phyloP scores from a whole-genome alignment of 345 rosid genomes.

The Mallotus nudiflorus region DNA sequence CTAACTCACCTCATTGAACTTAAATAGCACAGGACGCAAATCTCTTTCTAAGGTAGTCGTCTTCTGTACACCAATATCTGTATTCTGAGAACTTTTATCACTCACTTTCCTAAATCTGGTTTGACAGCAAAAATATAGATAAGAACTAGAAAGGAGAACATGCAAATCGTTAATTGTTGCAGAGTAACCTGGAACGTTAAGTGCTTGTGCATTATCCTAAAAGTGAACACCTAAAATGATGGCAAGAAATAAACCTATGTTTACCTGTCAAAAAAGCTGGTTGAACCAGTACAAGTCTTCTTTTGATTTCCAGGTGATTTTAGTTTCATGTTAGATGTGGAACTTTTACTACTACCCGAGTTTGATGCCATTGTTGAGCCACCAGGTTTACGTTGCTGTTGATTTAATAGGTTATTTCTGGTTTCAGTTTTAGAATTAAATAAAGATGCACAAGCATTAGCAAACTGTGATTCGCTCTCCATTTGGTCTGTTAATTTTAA shows the following conservation, averaged over 20 bases:
- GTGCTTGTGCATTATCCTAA: no score
- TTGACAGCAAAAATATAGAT: slow-evolving; percentile 1
- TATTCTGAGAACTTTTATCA: slow-evolving; percentile 43
- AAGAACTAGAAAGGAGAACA: slow-evolving; percentile 2
- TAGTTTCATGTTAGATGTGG: slow-evolving; percentile 25
- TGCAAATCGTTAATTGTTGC: not conserved
- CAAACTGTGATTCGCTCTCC: slow-evolving; percentile 14
- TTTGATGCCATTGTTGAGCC: slow-evolving; percentile 33
- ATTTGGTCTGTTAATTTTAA: slow-evolving; percentile 26
- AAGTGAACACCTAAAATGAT: slow-evolving; percentile 1
- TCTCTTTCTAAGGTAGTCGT: slow-evolving; percentile 56
- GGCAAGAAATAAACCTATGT: slow-evolving; percentile 2
- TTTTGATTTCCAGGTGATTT: slow-evolving; percentile 41
- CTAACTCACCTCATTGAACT: slow-evolving; percentile 77
- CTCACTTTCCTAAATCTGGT: slow-evolving; percentile 68
- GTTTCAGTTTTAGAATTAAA: slow-evolving; percentile 13
- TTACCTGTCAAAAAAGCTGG: slow-evolving; percentile 83
- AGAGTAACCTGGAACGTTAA: no score
- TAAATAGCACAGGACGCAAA: slow-evolving; percentile 74
- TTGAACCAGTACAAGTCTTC: slow-evolving; percentile 39
- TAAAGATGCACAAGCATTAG: slow-evolving; percentile 17
- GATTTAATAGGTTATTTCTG: slow-evolving; percentile 28
- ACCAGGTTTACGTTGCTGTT: slow-evolving; percentile 30
- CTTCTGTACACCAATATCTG: slow-evolving; percentile 40
- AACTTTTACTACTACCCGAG: slow-evolving; percentile 32